Base-by-base conservation (phyloP, 257 asterid genomes). In the Solanum chiquidenum region DNA sequence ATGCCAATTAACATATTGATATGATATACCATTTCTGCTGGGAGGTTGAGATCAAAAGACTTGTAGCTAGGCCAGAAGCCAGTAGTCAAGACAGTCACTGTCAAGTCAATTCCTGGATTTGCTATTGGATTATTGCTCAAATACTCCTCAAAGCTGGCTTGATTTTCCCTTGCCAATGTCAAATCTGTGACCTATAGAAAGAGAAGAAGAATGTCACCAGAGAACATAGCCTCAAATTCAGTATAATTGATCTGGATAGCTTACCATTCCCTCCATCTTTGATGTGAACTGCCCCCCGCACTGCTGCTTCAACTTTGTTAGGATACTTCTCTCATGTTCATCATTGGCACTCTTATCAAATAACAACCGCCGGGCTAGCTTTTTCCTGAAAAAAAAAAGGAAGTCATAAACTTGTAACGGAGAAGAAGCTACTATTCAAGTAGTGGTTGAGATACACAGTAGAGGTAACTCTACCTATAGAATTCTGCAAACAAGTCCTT, bases 61-160 rank as follows among this genome's bases (percentile, higher is more conserved):
- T 97, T 97, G 94, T 97, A 97, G 88, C 98, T 97, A 86, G 99
- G 99, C 99, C 99, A 97, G 92, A 97, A 97, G 40, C 99, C 99
- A 38, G 99, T 97, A 20, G 99, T 97, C 85, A 97, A 94, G 87
- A 97, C 99, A 31, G 99, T 96, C 87, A 97, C 99, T 5, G 99
- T 97, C 91, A 96, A 92, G 89, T 97, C 99, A 86, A 95, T 94
- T 87, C 99, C 99, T 27, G 98, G 99, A 90, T 91, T 96, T 84
- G 94, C 98, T 89, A 83, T 89, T 42, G 95, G 89, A 87, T 91
- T 96, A 84, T 86, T 92, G 88, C 89, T 86, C 86, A 96, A 96
- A 90, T 97, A 97, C 87, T 97, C 99, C 95, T 94, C 98, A 90
- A 97, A 97, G 88, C 90, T 94, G 60, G 95, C 11, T 89, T 97